Conservation (phyloP, 371 early-diverging fungal genomes). For the Mucor ambiguus region DNA sequence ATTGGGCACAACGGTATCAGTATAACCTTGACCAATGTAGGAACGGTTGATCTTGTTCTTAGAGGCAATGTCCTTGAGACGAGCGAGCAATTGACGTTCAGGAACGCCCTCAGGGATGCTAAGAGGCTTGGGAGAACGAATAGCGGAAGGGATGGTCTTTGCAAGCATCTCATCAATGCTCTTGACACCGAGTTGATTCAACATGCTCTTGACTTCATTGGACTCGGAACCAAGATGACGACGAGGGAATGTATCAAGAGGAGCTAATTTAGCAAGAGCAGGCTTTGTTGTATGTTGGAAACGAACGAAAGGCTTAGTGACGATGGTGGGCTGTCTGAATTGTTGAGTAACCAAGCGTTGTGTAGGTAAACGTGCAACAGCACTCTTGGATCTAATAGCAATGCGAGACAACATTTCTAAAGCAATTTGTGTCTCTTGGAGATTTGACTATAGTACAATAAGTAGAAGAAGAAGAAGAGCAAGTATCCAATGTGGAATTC, state of each 20-base stretch:
- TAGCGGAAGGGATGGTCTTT: conserved; percentile 84
- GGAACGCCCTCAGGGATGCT: conserved; percentile 68
- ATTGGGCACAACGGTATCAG: conserved; percentile 85
- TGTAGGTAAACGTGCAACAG: conserved; percentile 19
- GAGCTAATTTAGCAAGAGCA: conserved; percentile 47
- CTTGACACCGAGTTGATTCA: conserved; percentile 74
- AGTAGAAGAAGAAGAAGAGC: conserved; percentile 11
- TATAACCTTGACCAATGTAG: conserved; percentile 97
- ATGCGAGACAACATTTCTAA: conserved; percentile 38
- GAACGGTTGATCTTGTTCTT: conserved; percentile 90
- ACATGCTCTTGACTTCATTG: conserved; percentile 78
- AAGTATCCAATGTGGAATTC: background rate
- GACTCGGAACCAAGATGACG: conserved; percentile 91
- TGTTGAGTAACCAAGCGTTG: conserved; percentile 17
- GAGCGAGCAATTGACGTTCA: conserved; percentile 83
- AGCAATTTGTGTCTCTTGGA: background rate
- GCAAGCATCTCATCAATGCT: conserved; percentile 80
- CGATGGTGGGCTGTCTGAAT: conserved; percentile 16
- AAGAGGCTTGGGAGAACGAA: conserved; percentile 72
- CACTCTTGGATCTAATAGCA: conserved; percentile 31
- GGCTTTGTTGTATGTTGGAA: conserved; percentile 43
- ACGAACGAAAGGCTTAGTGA: conserved; percentile 26
- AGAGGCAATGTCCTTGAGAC: conserved; percentile 79
- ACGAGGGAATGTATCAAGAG: conserved; percentile 74
- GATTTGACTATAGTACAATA: background rate